Evolutionary conservation across 371 early-diverging fungal genomes (phyloP).

Genomic region (Apophysomyces ossiformis): DNA sequence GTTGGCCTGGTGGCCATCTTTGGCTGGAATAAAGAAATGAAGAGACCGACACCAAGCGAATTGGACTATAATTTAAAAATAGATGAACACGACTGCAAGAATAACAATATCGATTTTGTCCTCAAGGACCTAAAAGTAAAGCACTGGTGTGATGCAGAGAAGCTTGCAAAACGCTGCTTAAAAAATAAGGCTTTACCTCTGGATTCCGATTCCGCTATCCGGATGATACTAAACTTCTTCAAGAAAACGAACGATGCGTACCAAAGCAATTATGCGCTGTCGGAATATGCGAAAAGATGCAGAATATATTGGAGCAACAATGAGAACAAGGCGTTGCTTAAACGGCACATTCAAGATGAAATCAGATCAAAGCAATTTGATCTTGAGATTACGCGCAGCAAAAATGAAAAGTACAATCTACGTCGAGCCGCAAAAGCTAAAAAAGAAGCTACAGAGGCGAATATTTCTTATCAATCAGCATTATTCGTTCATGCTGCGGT

Average conservation of each 20-base stretch:
- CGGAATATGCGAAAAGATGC: background rate
- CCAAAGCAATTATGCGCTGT: background rate
- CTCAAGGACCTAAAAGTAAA: background rate
- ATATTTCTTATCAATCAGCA: background rate
- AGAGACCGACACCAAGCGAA: background rate
- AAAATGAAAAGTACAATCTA: background rate
- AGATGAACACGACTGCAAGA: constrained; percentile 1
- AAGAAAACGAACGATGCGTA: background rate
- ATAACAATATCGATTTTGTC: background rate
- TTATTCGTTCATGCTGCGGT: background rate
- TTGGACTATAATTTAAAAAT: no score
- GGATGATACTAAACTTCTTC: background rate
- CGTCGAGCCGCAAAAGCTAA: background rate
- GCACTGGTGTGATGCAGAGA: background rate
- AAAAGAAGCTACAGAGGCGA: background rate
- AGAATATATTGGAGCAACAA: background rate
- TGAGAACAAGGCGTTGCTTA: background rate
- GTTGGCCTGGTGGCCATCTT: no score
- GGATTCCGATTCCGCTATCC: background rate
- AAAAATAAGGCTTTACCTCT: background rate
- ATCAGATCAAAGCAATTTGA: background rate
- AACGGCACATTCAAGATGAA: background rate
- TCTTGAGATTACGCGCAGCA: background rate
- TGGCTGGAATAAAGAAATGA: background rate
- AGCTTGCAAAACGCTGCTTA: background rate